Base-by-base conservation (phyloP, 2,329 filamentous ascomycete species). In the Beauveria brongniartii region DNA sequence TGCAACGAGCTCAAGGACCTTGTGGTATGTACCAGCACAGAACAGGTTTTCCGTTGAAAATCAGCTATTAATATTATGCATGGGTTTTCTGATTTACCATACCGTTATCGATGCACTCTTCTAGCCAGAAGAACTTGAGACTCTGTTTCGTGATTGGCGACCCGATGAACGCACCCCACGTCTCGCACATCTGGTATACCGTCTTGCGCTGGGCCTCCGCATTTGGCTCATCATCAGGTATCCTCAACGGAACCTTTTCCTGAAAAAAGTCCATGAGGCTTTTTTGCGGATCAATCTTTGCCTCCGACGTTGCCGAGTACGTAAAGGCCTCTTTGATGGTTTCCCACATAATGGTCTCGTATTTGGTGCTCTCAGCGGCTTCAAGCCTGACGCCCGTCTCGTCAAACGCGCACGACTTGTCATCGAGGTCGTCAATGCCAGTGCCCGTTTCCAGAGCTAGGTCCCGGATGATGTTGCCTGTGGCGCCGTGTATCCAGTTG, bases 401-500 rank as follows among this genome's bases (percentile, higher is more conserved):
- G 59, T 85, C 79, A 62, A 85, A 83, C 1, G 87, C 73, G 37
- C 80, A 76, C 26, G 83, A 80, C 5, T 75, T 75, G 7, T 78
- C 77, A 52, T 86, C 83, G 74, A 77, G 79, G 60, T 69, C 74
- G 14, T 77, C 75, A 2, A 77, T 70, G 0, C 71, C 67, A 0
- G 82, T 90, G 1, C 77, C 74, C 0, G 86, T 90, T 64, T 82
- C 75, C 65, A 80, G 81, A 14, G 86, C 87, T 20, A 91, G 75
- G 48, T 88, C 83, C 44, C 87, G 71, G 18, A 91, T 88, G 0
- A 88, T 86, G 67, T 91, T 92, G 64, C 86, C 78, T 1, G 82
- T 76, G 6, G 86, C 90, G 40, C 89, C 88, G 63, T 92, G 88
- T 56, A 92, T 90, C 88, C 88, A 92, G 67, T 91, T 92, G n/a